Evolutionary conservation across 176 grass and related monocot genomes (phyloP).

Genomic region (Alopecurus myosuroides): DNA sequence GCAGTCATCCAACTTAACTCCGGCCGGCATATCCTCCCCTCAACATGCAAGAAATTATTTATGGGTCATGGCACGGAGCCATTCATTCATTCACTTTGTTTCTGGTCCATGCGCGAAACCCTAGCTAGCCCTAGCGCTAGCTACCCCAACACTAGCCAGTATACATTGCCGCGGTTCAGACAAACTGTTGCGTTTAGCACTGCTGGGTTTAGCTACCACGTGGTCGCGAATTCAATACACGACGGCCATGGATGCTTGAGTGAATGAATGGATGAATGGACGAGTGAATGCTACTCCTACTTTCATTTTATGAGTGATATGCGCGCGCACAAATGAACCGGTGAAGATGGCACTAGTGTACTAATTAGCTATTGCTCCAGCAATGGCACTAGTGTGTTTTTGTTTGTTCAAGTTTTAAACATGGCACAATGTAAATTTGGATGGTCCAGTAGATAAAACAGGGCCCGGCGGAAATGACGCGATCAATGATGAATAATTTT

Average conservation of each 20-base stretch:
- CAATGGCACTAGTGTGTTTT: neutral
- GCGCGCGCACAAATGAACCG: neutral
- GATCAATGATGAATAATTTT: neutral
- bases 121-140: neutral
- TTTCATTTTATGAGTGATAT: slow-evolving; percentile 14
- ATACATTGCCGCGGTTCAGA: slow-evolving; percentile 18
- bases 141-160: neutral
- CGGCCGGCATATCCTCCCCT: slow-evolving; percentile 14
- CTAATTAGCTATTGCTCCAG: neutral
- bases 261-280: neutral
- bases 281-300: slow-evolving; percentile 32
- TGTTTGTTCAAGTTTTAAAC: neutral
- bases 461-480: neutral
- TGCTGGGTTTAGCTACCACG: slow-evolving; percentile 43
- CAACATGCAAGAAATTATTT: slow-evolving; percentile 51
- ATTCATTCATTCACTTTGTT: slow-evolving; percentile 82
- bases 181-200: slow-evolving; percentile 50
- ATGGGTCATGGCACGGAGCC: slow-evolving; percentile 32
- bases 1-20: slow-evolving; percentile 48
- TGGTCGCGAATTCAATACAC: slow-evolving; percentile 37
- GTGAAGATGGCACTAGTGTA: neutral
- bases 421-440: neutral
- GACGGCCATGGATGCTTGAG: slow-evolving; percentile 4
- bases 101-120: slow-evolving; percentile 36
- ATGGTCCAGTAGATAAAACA: neutral